These are phyloP conservation scores for Paecilomyces formosus DNA, from an alignment of 2,329 filamentous ascomycete species.

Conservation along the genomic window DNA sequence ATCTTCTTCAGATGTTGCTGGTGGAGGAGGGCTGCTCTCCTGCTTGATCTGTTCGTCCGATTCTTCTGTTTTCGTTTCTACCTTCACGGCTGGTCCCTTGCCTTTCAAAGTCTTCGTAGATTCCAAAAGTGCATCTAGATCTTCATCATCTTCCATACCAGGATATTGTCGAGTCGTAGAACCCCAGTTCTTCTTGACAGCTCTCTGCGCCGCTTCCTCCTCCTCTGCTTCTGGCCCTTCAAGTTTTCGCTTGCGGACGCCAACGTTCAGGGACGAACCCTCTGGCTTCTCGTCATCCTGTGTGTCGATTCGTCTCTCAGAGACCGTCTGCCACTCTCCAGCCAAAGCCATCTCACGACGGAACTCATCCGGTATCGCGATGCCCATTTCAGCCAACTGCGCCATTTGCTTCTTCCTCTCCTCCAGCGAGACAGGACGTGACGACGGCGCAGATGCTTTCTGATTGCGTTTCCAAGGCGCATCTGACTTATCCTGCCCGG, in stretches of 20 bases:
- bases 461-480: conserved; percentile 22
- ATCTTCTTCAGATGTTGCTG: conserved; percentile 6
- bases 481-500: conserved; percentile 11
- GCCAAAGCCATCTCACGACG: conserved; percentile 76
- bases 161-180: conserved; percentile 35
- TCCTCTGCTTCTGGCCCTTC: conserved; percentile 35
- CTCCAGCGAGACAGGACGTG: conserved; percentile 45
- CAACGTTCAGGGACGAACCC: conserved; percentile 24
- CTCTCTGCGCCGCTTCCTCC: conserved; percentile 27
- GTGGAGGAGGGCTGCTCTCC: conserved; percentile 1
- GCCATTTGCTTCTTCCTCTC: conserved; percentile 78
- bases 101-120: conserved; percentile 30
- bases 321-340: conserved; percentile 75
- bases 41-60: conserved; percentile 4
- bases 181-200: conserved; percentile 37
- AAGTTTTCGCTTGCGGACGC: conserved; percentile 39
- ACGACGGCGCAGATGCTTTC: conserved; percentile 25
- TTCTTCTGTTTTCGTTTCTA: conserved; percentile 8
- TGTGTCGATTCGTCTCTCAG: conserved; percentile 32
- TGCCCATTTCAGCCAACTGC: conserved; percentile 79
- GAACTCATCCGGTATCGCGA: conserved; percentile 72
- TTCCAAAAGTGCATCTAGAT: conserved; percentile 37
- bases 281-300: conserved; percentile 28
- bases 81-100: conserved; percentile 11
- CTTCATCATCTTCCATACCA: conserved; percentile 27